Base-by-base conservation (phyloP, 1,284 basidiomycete genomes). In the Ceratobasidium sp. region DNA sequence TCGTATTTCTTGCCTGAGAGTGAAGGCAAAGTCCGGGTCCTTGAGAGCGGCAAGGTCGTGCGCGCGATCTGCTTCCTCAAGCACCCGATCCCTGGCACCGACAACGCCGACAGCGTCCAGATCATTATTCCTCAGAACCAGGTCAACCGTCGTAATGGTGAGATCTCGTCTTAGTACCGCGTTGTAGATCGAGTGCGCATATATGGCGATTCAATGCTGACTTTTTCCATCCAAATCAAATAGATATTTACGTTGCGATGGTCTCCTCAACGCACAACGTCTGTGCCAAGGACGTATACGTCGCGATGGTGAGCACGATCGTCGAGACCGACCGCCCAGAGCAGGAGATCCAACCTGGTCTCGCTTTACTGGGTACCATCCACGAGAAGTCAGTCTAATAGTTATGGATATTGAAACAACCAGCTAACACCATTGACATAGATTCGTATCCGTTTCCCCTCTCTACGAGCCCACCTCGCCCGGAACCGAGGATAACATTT, bases 41-140 rank as follows among this genome's bases (percentile, higher is more conserved):
- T 98, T 45, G 96, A 99, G 86, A 94, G 96, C 78, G 94, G 93
- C 82, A 98, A 95, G 86, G 97, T 99, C 79, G 91, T 99, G 80
- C 89, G 98, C 71, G 97, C 97, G 11, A 99, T 99, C 82, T 99
- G 98, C 87, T 89, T 99, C 84, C 89, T 99, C 83, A 98, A 98
- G 86, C 98, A 99, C 86, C 95, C 97, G 61, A 98, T 99, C 80
- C 98, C 98, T 71, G 96, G 95, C 79, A 99, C 98, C 61, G 97
- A 99, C 60, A 94, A 99, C 82, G 88, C 92, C 69, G 98, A 99
- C 86, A 95, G 93, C 80, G 92, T 93, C 28, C 98, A 99, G 86
- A 95, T 99, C 82, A 97, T 99, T 85, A 98, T 99, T 80, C 98
- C 98, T 39, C 98, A 99, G 86, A 98, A 98, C 85, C 98, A 99